Evolutionary conservation across 23 red algal genomes (phyloP).

Genomic region (Gracilariopsis chorda): DNA sequence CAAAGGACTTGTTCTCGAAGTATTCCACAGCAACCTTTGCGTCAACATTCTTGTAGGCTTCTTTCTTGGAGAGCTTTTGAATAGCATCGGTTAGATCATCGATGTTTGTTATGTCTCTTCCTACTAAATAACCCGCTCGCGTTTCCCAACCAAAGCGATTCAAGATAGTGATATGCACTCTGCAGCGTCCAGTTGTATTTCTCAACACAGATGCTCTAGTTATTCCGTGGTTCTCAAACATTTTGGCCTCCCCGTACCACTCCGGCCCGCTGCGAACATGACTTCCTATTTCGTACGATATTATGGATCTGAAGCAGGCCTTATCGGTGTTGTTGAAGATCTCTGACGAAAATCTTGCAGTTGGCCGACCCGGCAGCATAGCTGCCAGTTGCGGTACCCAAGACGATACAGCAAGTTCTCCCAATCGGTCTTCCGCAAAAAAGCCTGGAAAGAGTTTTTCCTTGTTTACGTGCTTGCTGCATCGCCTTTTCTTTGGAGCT

Average conservation of each 20-base stretch:
- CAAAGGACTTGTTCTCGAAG: conserved; percentile 84
- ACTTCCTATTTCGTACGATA: conserved; percentile 1
- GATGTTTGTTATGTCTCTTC: conserved; percentile 37
- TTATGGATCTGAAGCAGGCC: conserved; percentile 37
- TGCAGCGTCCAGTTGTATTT: neutral
- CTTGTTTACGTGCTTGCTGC: neutral
- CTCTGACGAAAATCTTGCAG: neutral
- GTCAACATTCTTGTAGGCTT: conserved; percentile 7
- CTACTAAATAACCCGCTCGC: conserved; percentile 21
- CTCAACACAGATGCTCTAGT: neutral
- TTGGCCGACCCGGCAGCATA: conserved; percentile 39
- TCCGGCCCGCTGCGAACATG: neutral
- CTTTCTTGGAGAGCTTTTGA: neutral
- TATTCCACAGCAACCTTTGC: conserved; percentile 36
- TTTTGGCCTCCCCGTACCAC: conserved; percentile 39
- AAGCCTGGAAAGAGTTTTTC: neutral
- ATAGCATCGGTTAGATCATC: conserved; percentile 22
- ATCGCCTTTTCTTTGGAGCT: conserved; percentile 11
- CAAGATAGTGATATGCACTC: conserved; percentile 18
- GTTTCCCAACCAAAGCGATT: conserved; percentile 49
- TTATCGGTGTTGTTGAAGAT: conserved; percentile 23
- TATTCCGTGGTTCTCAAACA: conserved; percentile 42
- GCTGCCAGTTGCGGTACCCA: conserved; percentile 52
- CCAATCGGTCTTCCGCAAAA: conserved; percentile 16
- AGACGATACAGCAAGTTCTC: conserved; percentile 13